Evolutionary conservation across 257 asterid species (phyloP), one percentile per base, ranked within the genome.

Genomic region (Parsonsia alboflavescens): DNA sequence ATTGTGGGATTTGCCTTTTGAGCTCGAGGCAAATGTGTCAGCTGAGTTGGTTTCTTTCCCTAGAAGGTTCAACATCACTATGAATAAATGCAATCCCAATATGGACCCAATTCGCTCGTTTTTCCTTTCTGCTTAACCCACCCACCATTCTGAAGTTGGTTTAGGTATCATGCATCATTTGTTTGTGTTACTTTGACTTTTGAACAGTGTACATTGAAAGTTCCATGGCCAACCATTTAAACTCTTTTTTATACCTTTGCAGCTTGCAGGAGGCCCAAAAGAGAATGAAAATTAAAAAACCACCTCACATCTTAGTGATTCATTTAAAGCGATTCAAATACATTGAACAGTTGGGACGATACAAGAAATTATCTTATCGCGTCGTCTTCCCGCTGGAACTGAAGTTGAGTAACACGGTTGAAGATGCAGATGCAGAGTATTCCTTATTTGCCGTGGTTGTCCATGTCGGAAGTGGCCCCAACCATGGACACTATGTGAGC

Each of bases 181-280:
- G 9, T 33, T 64, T 33, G 12, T 67, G 42, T 75, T 49, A 44
- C 17, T 2, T 54, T 69, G 56, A 41, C 56, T 46, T 45, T 48
- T 46, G 48, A 11, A 33, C 58, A 5, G 24, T 53, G 21, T 17
- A 19, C n/a, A 53, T 46, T 49, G 17, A 26, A 28, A 8, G 30
- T 59, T 21, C 3, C 24, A 15, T 5, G 7, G 21, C 26, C 44
- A 63, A 41, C 24, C 0, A 21, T 54, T 41, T 19, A 15, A 5
- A 33, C 42, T 36, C 30, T 9, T 63, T 21, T 63, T 41, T 39
- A 26, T 42, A 45, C 6, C 19, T 65, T 36, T 65, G 50, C 70
- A 91, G 97, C 79, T 85, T 91, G 85, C 97, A 91, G 87, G 97
- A 91, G 82, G 97, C 97, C 28, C 96, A 91, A 81, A 91, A 91